Percentiles rank a stretch among this genome's conserved stretches.
Evolutionary conservation across 169 alveolate genomes (phyloP).

Genomic region (Babesia ovata): DNA sequence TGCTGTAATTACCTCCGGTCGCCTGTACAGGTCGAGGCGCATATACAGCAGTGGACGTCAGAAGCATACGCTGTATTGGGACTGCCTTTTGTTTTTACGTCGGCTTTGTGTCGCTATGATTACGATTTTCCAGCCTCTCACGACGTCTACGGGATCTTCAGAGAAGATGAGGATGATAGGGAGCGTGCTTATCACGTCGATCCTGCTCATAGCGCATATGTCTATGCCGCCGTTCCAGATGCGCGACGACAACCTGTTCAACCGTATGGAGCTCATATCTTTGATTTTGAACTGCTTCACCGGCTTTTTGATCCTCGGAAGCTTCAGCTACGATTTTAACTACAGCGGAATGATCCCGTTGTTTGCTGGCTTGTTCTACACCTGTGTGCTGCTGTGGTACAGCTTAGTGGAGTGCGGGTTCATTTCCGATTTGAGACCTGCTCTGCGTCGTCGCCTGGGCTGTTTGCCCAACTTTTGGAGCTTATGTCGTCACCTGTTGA

Average conservation of each 20-base stretch:
- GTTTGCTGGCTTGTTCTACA: conserved; percentile 15
- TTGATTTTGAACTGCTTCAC: conserved; percentile 32
- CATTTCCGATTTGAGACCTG: conserved; percentile 34
- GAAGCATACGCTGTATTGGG: conserved; percentile 58
- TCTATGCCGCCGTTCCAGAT: conserved; percentile 37
- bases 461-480: conserved; percentile 4
- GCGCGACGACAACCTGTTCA: conserved; percentile 57
- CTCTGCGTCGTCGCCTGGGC: conserved; percentile 17
- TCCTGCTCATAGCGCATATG: conserved; percentile 27
- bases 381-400: conserved; percentile 48
- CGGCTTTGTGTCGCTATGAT: conserved; percentile 33
- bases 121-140: conserved; percentile 39
- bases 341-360: conserved; percentile 37
- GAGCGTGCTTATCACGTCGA: conserved; percentile 33
- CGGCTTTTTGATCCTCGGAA: conserved; percentile 55
- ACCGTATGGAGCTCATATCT: conserved; percentile 47
- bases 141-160: conserved; percentile 27
- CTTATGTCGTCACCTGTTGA: conserved; percentile 16
- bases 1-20: not conserved
- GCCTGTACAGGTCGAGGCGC: not conserved
- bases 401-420: conserved; percentile 44
- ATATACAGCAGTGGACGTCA: conserved; percentile 54
- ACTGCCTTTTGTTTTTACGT: conserved; percentile 26
- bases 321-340: conserved; percentile 64
- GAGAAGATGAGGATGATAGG: conserved; percentile 42